These are phyloP conservation scores for Rhododendron ferrugineum DNA, from an alignment of 148 eudicot species.

Conservation along the genomic window DNA sequence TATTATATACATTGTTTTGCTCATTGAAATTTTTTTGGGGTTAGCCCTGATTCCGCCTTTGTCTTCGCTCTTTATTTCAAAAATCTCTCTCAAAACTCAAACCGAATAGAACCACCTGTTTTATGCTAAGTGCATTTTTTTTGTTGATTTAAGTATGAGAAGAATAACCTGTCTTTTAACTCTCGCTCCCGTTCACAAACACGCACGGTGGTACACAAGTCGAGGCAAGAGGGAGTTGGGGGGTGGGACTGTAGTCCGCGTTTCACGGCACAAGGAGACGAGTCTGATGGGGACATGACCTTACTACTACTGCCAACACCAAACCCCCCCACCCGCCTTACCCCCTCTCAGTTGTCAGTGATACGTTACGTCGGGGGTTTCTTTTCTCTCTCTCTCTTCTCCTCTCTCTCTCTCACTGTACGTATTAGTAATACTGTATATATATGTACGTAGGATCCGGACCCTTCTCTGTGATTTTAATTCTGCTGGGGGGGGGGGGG, in stretches of 20 bases:
- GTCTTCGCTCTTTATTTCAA: too few relatives aligned
- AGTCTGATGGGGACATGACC: constrained; percentile 39
- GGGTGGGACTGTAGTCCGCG: constrained; percentile 52
- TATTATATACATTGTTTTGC: too few relatives aligned
- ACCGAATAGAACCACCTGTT: too few relatives aligned
- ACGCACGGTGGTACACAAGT: background rate
- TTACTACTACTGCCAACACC: constrained; percentile 11
- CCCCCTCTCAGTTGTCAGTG: constrained; percentile 32
- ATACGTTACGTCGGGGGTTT: constrained; percentile 46
- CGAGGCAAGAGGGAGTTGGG: background rate
- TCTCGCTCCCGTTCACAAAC: too few relatives aligned
- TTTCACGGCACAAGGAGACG: constrained; percentile 53
- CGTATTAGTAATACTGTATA: too few relatives aligned
- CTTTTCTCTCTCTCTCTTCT: background rate
- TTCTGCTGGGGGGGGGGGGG: background rate
- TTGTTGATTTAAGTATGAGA: too few relatives aligned
- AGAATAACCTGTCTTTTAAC: too few relatives aligned
- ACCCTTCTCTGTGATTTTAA: background rate
- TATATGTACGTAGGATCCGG: background rate
- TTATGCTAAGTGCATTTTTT: too few relatives aligned
- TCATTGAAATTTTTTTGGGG: too few relatives aligned
- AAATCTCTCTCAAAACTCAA: too few relatives aligned
- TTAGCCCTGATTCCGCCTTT: too few relatives aligned
- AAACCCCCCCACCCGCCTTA: background rate
- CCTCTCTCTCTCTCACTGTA: background rate